Conservation (phyloP, 2,329 filamentous ascomycete genomes). For the Monilinia fructicola region DNA sequence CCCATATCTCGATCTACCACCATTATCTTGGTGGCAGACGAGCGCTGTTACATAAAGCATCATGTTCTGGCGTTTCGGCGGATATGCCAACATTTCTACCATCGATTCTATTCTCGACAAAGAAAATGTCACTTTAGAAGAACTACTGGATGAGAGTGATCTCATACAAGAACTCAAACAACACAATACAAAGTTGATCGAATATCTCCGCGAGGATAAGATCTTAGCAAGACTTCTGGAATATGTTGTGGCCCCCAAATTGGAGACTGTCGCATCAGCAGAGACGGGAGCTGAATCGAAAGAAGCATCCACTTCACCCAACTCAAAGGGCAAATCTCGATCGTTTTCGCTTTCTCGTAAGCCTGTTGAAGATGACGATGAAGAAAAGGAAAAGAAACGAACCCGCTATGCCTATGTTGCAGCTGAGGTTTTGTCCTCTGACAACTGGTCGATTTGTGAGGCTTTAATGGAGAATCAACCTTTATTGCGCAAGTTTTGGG, state of each 20-base stretch:
- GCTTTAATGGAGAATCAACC: slow-evolving; percentile 82
- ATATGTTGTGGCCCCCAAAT: slow-evolving; percentile 83
- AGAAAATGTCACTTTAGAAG: slow-evolving; percentile 88
- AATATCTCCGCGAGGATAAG: slow-evolving; percentile 86
- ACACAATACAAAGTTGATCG: slow-evolving; percentile 95
- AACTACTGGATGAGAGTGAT: slow-evolving; percentile 93
- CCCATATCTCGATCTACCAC: slow-evolving; percentile 32
- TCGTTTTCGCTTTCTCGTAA: slow-evolving; percentile 54
- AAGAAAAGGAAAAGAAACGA: slow-evolving; percentile 85
- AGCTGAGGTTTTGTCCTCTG: slow-evolving; percentile 89
- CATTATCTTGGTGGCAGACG: slow-evolving; percentile 35
- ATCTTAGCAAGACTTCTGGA: slow-evolving; percentile 82
- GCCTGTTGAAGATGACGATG: slow-evolving; percentile 53
- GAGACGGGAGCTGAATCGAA: slow-evolving; percentile 54
- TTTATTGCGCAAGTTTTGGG: slow-evolving; percentile 83
- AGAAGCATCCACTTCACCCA: slow-evolving; percentile 51
- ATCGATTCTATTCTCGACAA: slow-evolving; percentile 97
- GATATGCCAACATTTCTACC: slow-evolving; percentile 94
- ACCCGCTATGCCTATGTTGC: slow-evolving; percentile 93
- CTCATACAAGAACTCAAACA: slow-evolving; percentile 97
- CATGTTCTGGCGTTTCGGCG: slow-evolving; percentile 99
- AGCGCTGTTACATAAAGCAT: slow-evolving; percentile 48
- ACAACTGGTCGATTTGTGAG: slow-evolving; percentile 96
- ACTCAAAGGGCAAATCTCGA: slow-evolving; percentile 49
- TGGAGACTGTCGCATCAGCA: slow-evolving; percentile 56